Conservation (phyloP, 768 basidiomycete species). For the Collybiopsis luxurians region DNA sequence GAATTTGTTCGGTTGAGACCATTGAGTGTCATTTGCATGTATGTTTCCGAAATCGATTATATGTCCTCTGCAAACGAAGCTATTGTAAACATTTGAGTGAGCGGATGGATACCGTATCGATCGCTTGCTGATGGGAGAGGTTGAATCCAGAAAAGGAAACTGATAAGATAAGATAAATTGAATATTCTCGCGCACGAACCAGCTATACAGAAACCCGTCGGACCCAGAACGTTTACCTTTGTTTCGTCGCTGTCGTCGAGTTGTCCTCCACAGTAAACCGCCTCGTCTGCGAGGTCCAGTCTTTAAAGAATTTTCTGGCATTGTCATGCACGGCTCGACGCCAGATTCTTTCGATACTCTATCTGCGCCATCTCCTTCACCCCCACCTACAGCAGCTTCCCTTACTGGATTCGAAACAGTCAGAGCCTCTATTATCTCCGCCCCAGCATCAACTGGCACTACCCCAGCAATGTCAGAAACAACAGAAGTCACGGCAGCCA, state of each 20-base stretch:
- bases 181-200: conserved; percentile 41
- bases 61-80: no score
- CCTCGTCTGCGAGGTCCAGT: no score
- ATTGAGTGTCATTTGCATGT: no score
- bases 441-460: conserved; percentile 11
- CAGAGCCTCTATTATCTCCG: background rate
- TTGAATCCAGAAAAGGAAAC: background rate
- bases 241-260: conserved; percentile 13
- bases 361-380: conserved; percentile 67
- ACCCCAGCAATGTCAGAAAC: conserved; percentile 12
- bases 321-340: conserved; percentile 50
- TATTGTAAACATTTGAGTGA: no score
- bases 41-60: no score
- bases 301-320: conserved; percentile 5
- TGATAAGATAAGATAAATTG: conserved; percentile 34
- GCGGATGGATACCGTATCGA: no score
- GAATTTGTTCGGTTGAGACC: no score
- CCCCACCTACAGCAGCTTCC: conserved; percentile 27
- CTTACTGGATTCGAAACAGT: conserved; percentile 1
- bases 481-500: conserved; percentile 19
- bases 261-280: conserved; percentile 2
- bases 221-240: conserved; percentile 25
- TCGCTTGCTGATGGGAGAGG: no score
- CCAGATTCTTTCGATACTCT: conserved; percentile 61
- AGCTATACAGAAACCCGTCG: conserved; percentile 24